Evolutionary conservation across 2,329 filamentous ascomycete species (phyloP).

Genomic region (Geosmithia flava): DNA sequence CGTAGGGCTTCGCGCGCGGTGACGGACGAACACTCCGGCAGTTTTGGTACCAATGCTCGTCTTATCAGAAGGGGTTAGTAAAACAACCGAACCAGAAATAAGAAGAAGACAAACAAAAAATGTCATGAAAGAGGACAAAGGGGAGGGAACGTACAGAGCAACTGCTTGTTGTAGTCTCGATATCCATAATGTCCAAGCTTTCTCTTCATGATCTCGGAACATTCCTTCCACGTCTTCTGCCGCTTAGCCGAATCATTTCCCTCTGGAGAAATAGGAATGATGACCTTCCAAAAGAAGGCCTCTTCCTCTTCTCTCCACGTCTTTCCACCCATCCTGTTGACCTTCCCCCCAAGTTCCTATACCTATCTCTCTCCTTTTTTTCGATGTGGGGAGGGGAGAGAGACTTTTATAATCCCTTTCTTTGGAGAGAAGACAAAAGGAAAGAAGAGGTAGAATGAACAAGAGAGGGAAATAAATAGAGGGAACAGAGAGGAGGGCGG

Average conservation of each 20-base stretch:
- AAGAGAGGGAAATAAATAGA: too few species aligned
- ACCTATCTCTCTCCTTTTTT: too few species aligned
- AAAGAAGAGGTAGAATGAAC: too few species aligned
- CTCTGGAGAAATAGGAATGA: slow-evolving; percentile 23
- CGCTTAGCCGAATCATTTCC: slow-evolving; percentile 9
- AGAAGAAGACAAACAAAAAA: too few species aligned
- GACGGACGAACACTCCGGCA: slow-evolving; percentile 22
- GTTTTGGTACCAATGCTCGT: slow-evolving; percentile 33
- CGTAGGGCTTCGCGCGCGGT: slow-evolving; percentile 20
- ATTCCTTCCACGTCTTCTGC: slow-evolving; percentile 20
- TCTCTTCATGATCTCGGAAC: slow-evolving; percentile 23
- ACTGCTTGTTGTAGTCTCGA: slow-evolving; percentile 24
- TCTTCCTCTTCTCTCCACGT: slow-evolving; percentile 37
- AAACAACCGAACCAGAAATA: too few species aligned
- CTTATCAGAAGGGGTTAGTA: slow-evolving; percentile 10
- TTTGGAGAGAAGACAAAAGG: background rate
- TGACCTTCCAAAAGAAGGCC: slow-evolving; percentile 30
- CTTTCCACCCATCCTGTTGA: slow-evolving; percentile 31
- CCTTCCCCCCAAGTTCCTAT: too few species aligned
- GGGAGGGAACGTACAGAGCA: slow-evolving; percentile 23
- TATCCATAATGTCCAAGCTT: slow-evolving; percentile 19
- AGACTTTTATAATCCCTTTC: too few species aligned
- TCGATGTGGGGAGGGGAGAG: too few species aligned
- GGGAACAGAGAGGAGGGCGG: too few species aligned
- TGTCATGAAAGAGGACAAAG: background rate